Percentiles rank a stretch among this genome's conserved stretches.
These are phyloP conservation scores for Escovopsis sp. DNA, from an alignment of 2,329 filamentous ascomycete species.

Conservation along the genomic window DNA sequence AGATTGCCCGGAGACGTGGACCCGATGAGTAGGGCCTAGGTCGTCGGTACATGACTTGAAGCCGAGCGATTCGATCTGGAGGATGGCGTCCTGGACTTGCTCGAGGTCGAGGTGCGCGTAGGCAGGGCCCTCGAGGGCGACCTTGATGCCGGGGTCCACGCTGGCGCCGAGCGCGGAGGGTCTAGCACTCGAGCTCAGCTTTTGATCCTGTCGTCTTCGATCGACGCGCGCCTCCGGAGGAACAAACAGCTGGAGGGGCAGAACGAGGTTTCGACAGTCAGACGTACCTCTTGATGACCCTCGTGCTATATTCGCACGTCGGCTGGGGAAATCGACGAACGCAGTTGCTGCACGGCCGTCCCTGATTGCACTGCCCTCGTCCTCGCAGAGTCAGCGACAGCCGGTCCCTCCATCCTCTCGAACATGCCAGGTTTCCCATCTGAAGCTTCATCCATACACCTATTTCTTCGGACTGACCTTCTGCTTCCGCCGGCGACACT, in stretches of 20 bases:
- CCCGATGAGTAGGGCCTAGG: no score
- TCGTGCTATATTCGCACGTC: slow-evolving; percentile 27
- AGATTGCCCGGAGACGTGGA: no score
- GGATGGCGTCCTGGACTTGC: slow-evolving; percentile 18
- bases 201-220: no score
- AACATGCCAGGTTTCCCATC: no score
- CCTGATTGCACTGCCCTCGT: slow-evolving; percentile 35
- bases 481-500: slow-evolving; percentile 36
- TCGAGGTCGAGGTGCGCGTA: slow-evolving; percentile 23
- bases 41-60: no score
- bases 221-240: neutral
- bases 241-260: no score
- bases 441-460: no score
- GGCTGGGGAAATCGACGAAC: slow-evolving; percentile 35
- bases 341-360: slow-evolving; percentile 38
- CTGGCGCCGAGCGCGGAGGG: slow-evolving; percentile 2
- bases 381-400: slow-evolving; percentile 1
- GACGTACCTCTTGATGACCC: slow-evolving; percentile 5
- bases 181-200: slow-evolving; percentile 3
- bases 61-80: slow-evolving; percentile 14
- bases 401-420: no score
- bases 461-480: slow-evolving; percentile 22
- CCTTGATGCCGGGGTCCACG: slow-evolving; percentile 2
- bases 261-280: slow-evolving; percentile 1
- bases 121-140: slow-evolving; percentile 6